Base-by-base conservation (phyloP, 148 eudicot species). In the Chenopodium album region DNA sequence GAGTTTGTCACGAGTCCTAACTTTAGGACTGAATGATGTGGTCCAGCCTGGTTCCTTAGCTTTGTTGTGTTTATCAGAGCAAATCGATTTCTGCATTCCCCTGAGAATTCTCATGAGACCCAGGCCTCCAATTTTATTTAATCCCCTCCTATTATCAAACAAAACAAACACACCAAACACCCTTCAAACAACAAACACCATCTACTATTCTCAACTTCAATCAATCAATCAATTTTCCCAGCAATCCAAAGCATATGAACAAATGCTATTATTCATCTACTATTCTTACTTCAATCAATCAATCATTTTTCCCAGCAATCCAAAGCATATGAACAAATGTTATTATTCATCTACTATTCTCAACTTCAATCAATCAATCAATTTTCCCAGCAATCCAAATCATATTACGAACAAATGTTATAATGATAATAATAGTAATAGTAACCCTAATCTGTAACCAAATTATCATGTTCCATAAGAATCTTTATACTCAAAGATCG, bases 71-170 rank as follows among this genome's bases (percentile, higher is more conserved):
- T 85, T 87, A 52, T 85, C 88, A 77, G 83, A 93, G 67, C 81
- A 78, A 87, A 86, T 83, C 88, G 77, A 79, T 91, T 88, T 96
- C 95, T 92, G 99, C 99, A 96, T 96, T 91, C 99, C 99, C 99
- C 99, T 91, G 86, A 84, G 85, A 95, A 93, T 91, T 92, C 94
- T 96, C 99, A 94, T 96, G 93, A 96, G 92, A 92, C 85, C 97
- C 86, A 82, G 65, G 85, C 83, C 92, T 80, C 89, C 86, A 85
- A 81, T 76, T 77, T 82, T 31, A 3, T 60, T 73, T 26, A 23
- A 7, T 80, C 28, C 5, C 28, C 41, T 41, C 59, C 80, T 48
- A 47, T 37, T 74, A 63, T 50, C 37, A 34, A 67, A 66, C 31
- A 10, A 29, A 71, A 7, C 12, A 71, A 71, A 66, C 31, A 10